phyloP scores from a whole-genome alignment of 148 eudicot genomes.

The Spergularia marina region DNA sequence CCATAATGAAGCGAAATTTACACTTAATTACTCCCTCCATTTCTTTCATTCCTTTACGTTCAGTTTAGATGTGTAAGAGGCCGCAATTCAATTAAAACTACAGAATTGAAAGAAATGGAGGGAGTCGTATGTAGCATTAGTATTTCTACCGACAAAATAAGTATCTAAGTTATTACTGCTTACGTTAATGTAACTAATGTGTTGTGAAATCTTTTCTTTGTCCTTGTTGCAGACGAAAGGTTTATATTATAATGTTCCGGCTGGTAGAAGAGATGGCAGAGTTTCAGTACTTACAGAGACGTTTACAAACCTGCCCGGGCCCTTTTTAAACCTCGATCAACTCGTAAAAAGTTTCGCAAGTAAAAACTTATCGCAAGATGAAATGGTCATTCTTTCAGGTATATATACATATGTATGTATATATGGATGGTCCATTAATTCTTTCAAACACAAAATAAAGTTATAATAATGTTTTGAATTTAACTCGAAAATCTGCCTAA shows the following conservation, averaged over 20 bases:
- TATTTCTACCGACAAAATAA: too few relatives aligned
- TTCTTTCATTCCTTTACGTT: too few relatives aligned
- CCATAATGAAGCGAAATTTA: too few relatives aligned
- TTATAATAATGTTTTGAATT: too few relatives aligned
- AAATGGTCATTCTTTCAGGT: slow-evolving; percentile 33
- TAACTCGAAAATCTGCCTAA: too few relatives aligned
- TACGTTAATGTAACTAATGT: too few relatives aligned
- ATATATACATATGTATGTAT: not conserved
- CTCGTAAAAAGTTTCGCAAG: slow-evolving; percentile 22
- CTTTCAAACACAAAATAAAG: too few relatives aligned
- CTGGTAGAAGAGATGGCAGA: slow-evolving; percentile 29
- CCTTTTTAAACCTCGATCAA: slow-evolving; percentile 7
- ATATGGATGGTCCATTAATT: too few relatives aligned
- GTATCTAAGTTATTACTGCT: not conserved
- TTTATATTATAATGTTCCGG: slow-evolving; percentile 15
- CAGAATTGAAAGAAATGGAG: too few relatives aligned
- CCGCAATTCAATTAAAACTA: too few relatives aligned
- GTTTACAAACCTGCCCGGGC: slow-evolving; percentile 18
- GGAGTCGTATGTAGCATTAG: too few relatives aligned
- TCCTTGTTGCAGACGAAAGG: slow-evolving; percentile 15
- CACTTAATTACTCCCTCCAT: too few relatives aligned
- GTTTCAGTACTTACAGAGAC: slow-evolving; percentile 22
- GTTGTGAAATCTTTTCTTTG: not conserved
- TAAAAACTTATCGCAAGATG: slow-evolving; percentile 24
- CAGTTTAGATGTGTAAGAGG: not conserved